phyloP scores from a whole-genome alignment of 176 grass and related monocot species.

The Carex scoparia region DNA sequence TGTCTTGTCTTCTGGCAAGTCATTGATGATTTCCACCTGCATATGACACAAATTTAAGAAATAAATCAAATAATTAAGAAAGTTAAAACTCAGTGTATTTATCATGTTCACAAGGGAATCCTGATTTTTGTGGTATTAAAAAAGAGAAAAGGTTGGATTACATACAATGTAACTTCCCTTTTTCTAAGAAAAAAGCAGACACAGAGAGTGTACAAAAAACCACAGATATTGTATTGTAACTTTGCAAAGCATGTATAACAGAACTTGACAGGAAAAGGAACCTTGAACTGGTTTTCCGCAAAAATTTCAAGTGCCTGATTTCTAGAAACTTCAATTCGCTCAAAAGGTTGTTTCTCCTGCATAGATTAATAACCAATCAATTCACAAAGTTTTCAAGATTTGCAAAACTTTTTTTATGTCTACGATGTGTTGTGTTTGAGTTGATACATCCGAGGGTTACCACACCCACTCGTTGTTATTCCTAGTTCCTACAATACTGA shows the following conservation, averaged over 20 bases:
- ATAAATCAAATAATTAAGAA: neutral
- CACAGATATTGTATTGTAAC: neutral
- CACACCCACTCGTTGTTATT: neutral
- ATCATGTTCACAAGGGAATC: neutral
- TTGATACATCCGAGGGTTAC: neutral
- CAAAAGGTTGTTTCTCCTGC: constrained; percentile 96
- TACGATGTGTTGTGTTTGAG: neutral
- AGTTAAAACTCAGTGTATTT: neutral
- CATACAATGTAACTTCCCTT: neutral
- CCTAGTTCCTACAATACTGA: neutral
- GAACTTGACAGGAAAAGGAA: constrained; percentile 23
- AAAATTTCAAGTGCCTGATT: constrained; percentile 90
- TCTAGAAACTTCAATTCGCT: constrained; percentile 94
- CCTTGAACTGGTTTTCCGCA: constrained; percentile 96
- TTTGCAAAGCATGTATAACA: neutral
- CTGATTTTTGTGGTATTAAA: neutral
- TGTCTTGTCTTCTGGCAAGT: constrained; percentile 91
- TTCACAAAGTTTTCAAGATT: neutral
- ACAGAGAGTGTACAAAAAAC: neutral
- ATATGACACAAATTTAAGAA: constrained; percentile 17
- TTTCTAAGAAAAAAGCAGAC: neutral
- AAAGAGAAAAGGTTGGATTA: neutral
- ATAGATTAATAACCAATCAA: constrained; percentile 14
- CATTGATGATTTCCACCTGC: constrained; percentile 96
- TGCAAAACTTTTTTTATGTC: neutral